Evolutionary conservation across 805 yeast genomes (phyloP), one percentile per base, ranked within the genome.

Genomic region (Starmerella gropengiesseri): DNA sequence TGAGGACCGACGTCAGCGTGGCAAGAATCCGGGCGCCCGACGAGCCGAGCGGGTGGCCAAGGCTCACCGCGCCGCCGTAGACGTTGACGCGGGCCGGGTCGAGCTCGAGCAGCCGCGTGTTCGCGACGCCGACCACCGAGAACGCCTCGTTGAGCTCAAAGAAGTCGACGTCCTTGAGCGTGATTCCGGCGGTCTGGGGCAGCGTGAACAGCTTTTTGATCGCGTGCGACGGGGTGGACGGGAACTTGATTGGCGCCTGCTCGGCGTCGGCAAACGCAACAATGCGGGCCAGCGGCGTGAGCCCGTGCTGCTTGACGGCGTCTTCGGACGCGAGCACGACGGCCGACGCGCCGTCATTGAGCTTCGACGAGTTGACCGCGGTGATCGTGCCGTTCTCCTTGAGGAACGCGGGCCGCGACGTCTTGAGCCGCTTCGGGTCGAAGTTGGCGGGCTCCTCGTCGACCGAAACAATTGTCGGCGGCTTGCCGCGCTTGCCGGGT

Each of bases 191-290:
- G 58, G 79, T 91, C 64, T 83, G 80, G 22, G 47, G 44, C 21
- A 29, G 41, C 23, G 18, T 13, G 58, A 91, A 70, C 34, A 96
- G 96, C 72, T 87, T 89, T 66, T 96, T 95, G 56, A 89, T 77
- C 40, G 98, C 95, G 59, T 84, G 70, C 23, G 95, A 68, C 52
- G 99, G 98, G 22, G 97, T 84, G 65, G 91, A 81, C 42, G 98
- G 89, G 73, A 91, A 91, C 67, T 87, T 93, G 55, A 80, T 74
- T 52, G 99, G 98, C 31, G 77, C 77, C 62, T 85, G 87, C 41
- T 94, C 98, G 57, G 96, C 97, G 63, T 91, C 99, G 65, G 94
- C 98, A 94, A 95, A 89, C 45, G 95, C 94, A 38, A 74, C 60
- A 55, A 91, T 78, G 63, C 77, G 77, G 47, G 95, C 97, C 50